Evolutionary conservation across 2,329 filamentous ascomycete species (phyloP), one percentile per base, ranked within the genome.

Genomic region (Tolypocladium tundrense): DNA sequence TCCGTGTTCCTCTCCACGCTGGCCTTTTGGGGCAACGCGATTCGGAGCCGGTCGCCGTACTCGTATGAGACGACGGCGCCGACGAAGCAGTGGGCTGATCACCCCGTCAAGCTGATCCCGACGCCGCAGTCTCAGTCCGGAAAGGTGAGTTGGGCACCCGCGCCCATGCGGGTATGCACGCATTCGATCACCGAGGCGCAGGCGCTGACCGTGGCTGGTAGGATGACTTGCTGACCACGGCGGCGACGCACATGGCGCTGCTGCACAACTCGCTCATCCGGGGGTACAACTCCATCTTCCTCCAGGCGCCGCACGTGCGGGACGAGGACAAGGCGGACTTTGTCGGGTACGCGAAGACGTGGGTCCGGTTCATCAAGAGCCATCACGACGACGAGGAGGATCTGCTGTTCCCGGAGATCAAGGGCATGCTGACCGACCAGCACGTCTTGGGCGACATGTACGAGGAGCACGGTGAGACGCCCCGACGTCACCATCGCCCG

Each of bases 221-320:
- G 78, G 79, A 78, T 42, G 81, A 85, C 64, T 73, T 83, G 62
- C 85, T 84, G 68, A 83, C 80, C 1, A 76, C 75, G 0, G 80
- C 80, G 27, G 82, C 83, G 0, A 83, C 81, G 19, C 80, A 86
- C 69, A 86, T 85, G 83, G 75, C 77, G 3, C 68, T 85, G 55
- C 72, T 84, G 54, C 83, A 87, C 74, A 87, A 87, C 64, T 73
- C 79, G 58, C 80, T 87, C 64, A 79, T 86, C 61, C 81, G 84
- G 48, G 81, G 82, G 57, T 84, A 82, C 73, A 87, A 87, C 69
- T 80, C 77, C 64, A 84, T 87, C 65, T 84, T 81, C 67, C 76
- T 79, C 45, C 84, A 86, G 67, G 82, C 81, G 1, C 75, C 77
- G 13, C 72, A 79, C 63, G 69, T 86, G 48, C 67, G 74, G 11